Conservation (phyloP, 371 early-diverging fungal species). For the Mortierella polycephala region DNA sequence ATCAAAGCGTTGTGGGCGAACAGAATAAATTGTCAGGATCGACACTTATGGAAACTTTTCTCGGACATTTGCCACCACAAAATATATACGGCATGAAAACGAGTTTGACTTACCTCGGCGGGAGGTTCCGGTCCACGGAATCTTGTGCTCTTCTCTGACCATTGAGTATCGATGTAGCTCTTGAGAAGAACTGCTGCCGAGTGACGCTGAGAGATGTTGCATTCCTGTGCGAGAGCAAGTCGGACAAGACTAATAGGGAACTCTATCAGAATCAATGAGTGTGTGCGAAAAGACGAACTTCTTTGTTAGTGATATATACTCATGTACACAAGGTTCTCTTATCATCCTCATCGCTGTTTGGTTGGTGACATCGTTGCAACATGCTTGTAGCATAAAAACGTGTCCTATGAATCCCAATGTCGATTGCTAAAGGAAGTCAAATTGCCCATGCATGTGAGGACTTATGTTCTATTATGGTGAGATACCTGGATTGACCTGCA, state of each 20-base stretch:
- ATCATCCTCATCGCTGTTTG: background rate
- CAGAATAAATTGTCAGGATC: background rate
- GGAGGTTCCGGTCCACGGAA: conserved; percentile 60
- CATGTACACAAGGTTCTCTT: background rate
- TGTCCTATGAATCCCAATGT: background rate
- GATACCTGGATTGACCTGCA: conserved; percentile 71
- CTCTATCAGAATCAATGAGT: conserved; percentile 39
- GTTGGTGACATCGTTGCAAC: background rate
- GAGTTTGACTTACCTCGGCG: conserved; percentile 22
- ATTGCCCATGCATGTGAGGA: background rate
- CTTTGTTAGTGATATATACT: background rate
- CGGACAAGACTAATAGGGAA: conserved; percentile 76
- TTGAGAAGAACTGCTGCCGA: conserved; percentile 84
- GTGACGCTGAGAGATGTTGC: conserved; percentile 75
- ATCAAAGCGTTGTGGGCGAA: background rate
- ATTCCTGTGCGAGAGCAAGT: conserved; percentile 73
- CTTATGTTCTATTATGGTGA: background rate
- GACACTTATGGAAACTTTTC: too few relatives aligned
- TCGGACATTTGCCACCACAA: conserved; percentile 15
- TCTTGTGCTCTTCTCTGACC: conserved; percentile 73
- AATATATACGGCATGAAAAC: background rate
- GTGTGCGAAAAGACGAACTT: background rate
- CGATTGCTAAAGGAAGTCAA: background rate
- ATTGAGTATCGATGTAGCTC: conserved; percentile 80
- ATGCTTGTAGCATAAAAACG: too few relatives aligned